Percentiles rank a stretch among this genome's conserved stretches.
Conservation (phyloP, 192 early-diverging fungal genomes). For the Coemansia sp. region DNA sequence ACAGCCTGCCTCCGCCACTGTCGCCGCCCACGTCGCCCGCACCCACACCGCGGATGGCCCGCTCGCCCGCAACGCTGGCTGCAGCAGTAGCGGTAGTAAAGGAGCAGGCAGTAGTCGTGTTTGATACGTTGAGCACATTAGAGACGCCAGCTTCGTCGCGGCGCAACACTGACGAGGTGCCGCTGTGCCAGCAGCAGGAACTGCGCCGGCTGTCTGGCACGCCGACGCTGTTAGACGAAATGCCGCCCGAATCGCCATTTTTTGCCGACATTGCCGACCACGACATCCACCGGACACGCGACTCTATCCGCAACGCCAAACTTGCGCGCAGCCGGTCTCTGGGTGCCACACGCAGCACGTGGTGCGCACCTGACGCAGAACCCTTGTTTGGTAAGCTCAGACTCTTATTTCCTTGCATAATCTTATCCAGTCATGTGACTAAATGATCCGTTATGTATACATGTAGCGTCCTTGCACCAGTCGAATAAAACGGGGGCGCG, state of each 20-base stretch:
- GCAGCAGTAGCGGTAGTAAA: neutral
- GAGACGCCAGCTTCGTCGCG: constrained; percentile 42
- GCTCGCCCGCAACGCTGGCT: neutral
- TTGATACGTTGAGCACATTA: constrained; percentile 7
- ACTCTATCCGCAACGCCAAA: constrained; percentile 17
- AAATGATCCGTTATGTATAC: neutral
- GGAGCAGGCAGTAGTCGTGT: constrained; percentile 4
- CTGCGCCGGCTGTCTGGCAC: constrained; percentile 11
- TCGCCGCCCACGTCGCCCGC: constrained; percentile 11
- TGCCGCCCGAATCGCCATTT: constrained; percentile 43
- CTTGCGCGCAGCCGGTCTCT: constrained; percentile 12
- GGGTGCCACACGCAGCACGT: constrained; percentile 12
- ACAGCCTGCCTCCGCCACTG: constrained; percentile 11
- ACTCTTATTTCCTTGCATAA: constrained; percentile 1
- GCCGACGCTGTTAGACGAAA: constrained; percentile 18
- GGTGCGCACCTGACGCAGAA: constrained; percentile 10
- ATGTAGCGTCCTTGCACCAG: constrained; percentile 12
- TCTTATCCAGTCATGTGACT: neutral
- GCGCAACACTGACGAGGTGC: constrained; percentile 39
- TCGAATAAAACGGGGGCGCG: constrained; percentile 17
- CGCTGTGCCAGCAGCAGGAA: constrained; percentile 18
- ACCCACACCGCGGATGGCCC: neutral
- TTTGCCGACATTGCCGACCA: constrained; percentile 7
- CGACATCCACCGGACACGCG: constrained; percentile 13
- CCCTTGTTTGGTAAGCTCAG: constrained; percentile 19